phyloP scores from a whole-genome alignment of 768 basidiomycete genomes.

The Collybiopsis confluens region DNA sequence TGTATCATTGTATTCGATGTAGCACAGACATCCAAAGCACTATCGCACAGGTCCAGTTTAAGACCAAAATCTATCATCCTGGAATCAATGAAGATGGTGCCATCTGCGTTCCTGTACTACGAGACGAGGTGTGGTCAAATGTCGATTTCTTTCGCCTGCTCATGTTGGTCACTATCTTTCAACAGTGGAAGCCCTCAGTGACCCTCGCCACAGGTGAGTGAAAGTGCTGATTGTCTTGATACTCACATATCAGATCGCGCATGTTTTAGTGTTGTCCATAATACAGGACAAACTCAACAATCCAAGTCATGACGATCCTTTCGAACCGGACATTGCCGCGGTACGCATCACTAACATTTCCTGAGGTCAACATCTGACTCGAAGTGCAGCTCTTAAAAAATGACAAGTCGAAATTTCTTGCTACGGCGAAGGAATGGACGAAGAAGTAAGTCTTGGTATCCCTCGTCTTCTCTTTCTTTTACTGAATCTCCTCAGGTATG shows the following conservation, averaged over 20 bases:
- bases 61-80: slow-evolving; percentile 86
- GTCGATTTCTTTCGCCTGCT: not conserved
- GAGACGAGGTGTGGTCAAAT: slow-evolving; percentile 62
- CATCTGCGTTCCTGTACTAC: slow-evolving; percentile 79
- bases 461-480: not conserved
- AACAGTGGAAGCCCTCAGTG: slow-evolving; percentile 82
- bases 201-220: slow-evolving; percentile 66
- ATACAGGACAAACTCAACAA: slow-evolving; percentile 87
- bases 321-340: slow-evolving; percentile 82
- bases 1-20: slow-evolving; percentile 9
- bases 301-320: slow-evolving; percentile 84
- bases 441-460: slow-evolving; percentile 58
- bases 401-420: slow-evolving; percentile 68
- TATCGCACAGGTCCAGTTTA: slow-evolving; percentile 64
- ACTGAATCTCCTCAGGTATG: not conserved
- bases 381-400: slow-evolving; percentile 63
- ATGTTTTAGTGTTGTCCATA: slow-evolving; percentile 56
- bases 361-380: not conserved
- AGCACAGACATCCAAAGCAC: not conserved
- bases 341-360: slow-evolving; percentile 37
- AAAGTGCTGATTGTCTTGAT: slow-evolving; percentile 11
- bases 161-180: slow-evolving; percentile 7
- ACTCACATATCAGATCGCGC: not conserved
- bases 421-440: slow-evolving; percentile 78
- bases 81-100: slow-evolving; percentile 87